Conservation (phyloP, 164 flowering plant species). For the Chimonanthus praecox region DNA sequence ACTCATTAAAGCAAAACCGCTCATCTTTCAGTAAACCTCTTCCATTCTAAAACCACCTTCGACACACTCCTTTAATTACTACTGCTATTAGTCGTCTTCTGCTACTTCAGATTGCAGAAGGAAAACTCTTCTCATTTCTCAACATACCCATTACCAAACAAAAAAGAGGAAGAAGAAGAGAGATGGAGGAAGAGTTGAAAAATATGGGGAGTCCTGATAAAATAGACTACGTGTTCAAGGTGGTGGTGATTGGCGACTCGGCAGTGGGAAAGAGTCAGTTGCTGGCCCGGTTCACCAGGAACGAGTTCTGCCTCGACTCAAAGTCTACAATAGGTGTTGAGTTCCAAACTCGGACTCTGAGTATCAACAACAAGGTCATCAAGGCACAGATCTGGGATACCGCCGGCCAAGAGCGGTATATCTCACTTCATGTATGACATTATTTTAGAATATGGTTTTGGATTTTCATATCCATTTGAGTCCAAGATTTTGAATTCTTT, state of each 20-base stretch:
- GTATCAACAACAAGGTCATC: conserved; percentile 51
- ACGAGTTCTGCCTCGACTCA: conserved; percentile 64
- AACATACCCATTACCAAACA: not conserved
- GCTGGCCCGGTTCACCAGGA: conserved; percentile 50
- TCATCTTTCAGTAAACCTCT: no score
- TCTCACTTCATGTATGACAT: not conserved
- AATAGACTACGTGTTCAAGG: conserved; percentile 66
- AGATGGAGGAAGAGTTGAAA: conserved; percentile 3
- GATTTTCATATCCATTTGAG: not conserved
- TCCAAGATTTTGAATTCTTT: no score
- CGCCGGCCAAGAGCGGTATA: conserved; percentile 74
- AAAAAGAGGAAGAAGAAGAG: not conserved
- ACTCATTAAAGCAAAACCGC: not conserved
- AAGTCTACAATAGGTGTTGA: conserved; percentile 84
- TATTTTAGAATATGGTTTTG: no score
- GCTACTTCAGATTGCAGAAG: not conserved
- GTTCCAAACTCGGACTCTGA: conserved; percentile 63
- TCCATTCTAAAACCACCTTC: no score
- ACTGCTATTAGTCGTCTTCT: not conserved
- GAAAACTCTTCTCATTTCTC: not conserved
- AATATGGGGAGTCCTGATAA: conserved; percentile 6
- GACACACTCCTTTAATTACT: not conserved
- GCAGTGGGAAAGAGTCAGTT: conserved; percentile 75
- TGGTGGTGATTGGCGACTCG: conserved; percentile 76
- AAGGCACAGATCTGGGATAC: conserved; percentile 93